phyloP scores from a whole-genome alignment of 2,329 filamentous ascomycete species.

The Penicillium sp. region DNA sequence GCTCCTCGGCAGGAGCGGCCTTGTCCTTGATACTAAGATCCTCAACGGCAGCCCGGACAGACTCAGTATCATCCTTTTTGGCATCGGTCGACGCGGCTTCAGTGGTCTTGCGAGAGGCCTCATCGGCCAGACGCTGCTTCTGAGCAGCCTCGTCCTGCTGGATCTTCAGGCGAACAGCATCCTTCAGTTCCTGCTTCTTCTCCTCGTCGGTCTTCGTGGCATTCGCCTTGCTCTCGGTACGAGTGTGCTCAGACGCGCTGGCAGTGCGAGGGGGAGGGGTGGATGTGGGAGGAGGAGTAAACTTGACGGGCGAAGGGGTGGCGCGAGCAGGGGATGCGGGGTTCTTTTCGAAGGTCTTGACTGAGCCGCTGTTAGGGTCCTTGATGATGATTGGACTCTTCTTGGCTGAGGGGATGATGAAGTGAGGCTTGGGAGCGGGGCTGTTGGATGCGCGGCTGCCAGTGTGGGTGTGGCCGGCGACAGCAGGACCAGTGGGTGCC shows the following conservation, averaged over 20 bases:
- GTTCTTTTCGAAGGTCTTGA: constrained; percentile 69
- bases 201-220: constrained; percentile 71
- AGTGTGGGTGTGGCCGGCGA: constrained; percentile 49
- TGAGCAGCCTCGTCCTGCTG: constrained; percentile 58
- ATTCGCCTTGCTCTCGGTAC: constrained; percentile 66
- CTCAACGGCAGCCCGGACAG: constrained; percentile 35
- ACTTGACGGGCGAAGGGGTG: constrained; percentile 58
- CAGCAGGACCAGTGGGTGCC: constrained; percentile 51
- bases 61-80: constrained; percentile 37
- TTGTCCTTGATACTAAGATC: constrained; percentile 35
- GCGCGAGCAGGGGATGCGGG: constrained; percentile 61
- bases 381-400: constrained; percentile 81
- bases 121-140: constrained; percentile 50
- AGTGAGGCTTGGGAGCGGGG: constrained; percentile 62
- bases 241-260: constrained; percentile 65
- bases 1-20: constrained; percentile 25
- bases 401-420: constrained; percentile 63
- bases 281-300: constrained; percentile 69
- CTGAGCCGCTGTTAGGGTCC: constrained; percentile 73
- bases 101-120: constrained; percentile 41
- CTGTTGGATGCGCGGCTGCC: constrained; percentile 56
- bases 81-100: constrained; percentile 44
- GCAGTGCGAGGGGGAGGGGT: constrained; percentile 77
- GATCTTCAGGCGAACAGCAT: constrained; percentile 52
- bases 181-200: constrained; percentile 73